Percentiles rank a stretch among this genome's conserved stretches.
Evolutionary conservation across 108 stramenopile species (phyloP).

Genomic region (Nitzschia palea): DNA sequence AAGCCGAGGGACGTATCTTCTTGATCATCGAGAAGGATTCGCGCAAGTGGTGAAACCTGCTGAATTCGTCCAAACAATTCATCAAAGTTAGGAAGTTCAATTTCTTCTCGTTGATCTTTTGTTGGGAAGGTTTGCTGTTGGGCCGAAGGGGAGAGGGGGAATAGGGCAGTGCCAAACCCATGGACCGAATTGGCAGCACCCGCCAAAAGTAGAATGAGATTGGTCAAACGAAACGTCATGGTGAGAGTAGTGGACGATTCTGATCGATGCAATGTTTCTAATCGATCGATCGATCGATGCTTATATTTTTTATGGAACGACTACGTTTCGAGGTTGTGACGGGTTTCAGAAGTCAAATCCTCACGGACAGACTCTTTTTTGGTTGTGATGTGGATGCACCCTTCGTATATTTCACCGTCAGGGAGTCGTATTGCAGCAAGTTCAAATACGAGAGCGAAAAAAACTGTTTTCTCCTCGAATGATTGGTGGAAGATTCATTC

Average conservation of each 20-base stretch:
- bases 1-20: conserved; percentile 7
- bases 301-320: neutral
- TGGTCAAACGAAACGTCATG: neutral
- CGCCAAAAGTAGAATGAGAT: neutral
- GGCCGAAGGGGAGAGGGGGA: conserved; percentile 42
- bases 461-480: neutral
- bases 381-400: neutral
- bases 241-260: neutral
- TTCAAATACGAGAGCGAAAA: neutral
- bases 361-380: neutral
- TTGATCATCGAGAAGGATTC: conserved; percentile 39
- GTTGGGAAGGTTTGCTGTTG: conserved; percentile 55
- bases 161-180: conserved; percentile 65
- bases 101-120: conserved; percentile 57
- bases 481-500: conserved; percentile 4
- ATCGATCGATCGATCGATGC: neutral
- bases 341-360: no score
- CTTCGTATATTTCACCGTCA: no score
- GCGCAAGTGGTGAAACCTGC: conserved; percentile 60
- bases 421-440: neutral
- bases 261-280: neutral
- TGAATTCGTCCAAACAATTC: conserved; percentile 64
- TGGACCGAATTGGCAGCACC: neutral
- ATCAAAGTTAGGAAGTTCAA: conserved; percentile 71
- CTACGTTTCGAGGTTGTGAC: no score